These are phyloP conservation scores for Sugiyamaella chiloensis DNA, from an alignment of 805 yeast species.

Conservation along the genomic window DNA sequence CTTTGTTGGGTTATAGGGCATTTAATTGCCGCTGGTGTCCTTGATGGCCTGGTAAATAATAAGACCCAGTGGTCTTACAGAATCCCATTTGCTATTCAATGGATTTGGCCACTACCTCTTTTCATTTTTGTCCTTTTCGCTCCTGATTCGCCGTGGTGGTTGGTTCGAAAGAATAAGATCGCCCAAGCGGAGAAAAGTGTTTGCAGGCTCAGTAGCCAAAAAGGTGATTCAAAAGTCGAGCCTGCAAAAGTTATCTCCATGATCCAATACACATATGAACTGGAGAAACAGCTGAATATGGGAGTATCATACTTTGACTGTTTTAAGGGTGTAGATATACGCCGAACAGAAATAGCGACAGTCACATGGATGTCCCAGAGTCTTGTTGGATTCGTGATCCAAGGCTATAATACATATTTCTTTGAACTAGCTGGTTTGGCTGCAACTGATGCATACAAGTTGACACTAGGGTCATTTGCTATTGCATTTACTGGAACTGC, in stretches of 20 bases:
- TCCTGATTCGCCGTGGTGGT: slow-evolving; percentile 57
- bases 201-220: slow-evolving; percentile 47
- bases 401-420: slow-evolving; percentile 18
- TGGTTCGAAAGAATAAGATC: slow-evolving; percentile 40
- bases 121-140: slow-evolving; percentile 41
- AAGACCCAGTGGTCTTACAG: slow-evolving; percentile 35
- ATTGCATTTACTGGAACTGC: slow-evolving; percentile 46
- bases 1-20: slow-evolving; percentile 58
- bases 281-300: slow-evolving; percentile 24
- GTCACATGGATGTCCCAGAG: slow-evolving; percentile 45
- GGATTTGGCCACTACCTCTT: slow-evolving; percentile 56
- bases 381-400: slow-evolving; percentile 10
- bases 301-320: slow-evolving; percentile 37
- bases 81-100: slow-evolving; percentile 56
- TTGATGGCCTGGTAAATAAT: slow-evolving; percentile 34
- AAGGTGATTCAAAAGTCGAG: slow-evolving; percentile 33
- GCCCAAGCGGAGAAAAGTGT: slow-evolving; percentile 49
- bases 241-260: slow-evolving; percentile 41
- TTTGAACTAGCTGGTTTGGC: slow-evolving; percentile 25
- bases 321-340: slow-evolving; percentile 43
- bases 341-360: slow-evolving; percentile 52
- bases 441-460: slow-evolving; percentile 38
- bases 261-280: slow-evolving; percentile 44
- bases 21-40: slow-evolving; percentile 51
- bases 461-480: slow-evolving; percentile 43